Conservation (phyloP, 345 rosid genomes). For the Euphorbia pulcherrima region DNA sequence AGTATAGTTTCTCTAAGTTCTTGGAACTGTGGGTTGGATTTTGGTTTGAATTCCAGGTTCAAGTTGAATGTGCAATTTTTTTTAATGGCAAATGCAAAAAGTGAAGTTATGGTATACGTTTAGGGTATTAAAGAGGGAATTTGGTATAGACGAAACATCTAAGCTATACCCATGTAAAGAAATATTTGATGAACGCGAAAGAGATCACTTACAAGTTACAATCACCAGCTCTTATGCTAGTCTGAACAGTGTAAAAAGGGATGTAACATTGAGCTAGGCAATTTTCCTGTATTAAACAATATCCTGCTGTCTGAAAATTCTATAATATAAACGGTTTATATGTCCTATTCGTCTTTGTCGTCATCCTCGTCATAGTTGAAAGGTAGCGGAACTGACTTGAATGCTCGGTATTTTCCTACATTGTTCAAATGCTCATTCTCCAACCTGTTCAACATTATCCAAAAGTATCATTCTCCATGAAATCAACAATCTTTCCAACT, state of each 20-base stretch:
- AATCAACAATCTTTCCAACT: not conserved
- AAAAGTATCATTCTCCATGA: no score
- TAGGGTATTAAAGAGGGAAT: not conserved
- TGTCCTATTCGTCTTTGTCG: slow-evolving; percentile 35
- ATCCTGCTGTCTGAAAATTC: not conserved
- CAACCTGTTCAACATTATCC: slow-evolving; percentile 30
- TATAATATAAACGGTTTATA: no score
- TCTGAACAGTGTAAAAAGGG: not conserved
- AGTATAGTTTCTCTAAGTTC: not conserved
- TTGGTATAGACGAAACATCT: no score
- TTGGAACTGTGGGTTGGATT: not conserved
- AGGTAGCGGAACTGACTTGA: slow-evolving; percentile 74
- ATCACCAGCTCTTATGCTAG: not conserved
- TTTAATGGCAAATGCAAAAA: not conserved
- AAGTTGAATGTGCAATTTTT: not conserved
- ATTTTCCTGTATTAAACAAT: no score
- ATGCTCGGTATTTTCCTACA: slow-evolving; percentile 63
- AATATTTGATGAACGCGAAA: not conserved
- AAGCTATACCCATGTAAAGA: no score
- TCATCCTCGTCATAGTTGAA: slow-evolving; percentile 57
- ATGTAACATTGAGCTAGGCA: no score
- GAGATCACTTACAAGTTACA: not conserved
- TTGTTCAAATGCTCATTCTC: slow-evolving; percentile 75
- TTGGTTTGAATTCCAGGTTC: not conserved
- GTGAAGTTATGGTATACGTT: not conserved